Evolutionary conservation across 805 yeast species (phyloP).

Genomic region (Pichia kluyveri): DNA sequence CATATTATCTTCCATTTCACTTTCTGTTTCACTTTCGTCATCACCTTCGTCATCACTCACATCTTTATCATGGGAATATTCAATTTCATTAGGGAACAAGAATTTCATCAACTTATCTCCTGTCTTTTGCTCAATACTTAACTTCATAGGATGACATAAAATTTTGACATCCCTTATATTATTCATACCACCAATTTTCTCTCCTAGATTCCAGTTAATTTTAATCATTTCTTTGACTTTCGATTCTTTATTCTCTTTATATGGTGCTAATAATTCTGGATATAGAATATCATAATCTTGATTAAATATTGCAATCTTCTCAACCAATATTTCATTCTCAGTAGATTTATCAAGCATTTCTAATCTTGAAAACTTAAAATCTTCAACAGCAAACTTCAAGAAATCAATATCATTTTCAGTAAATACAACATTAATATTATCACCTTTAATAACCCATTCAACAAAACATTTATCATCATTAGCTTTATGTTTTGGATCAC

Average conservation of each 20-base stretch:
- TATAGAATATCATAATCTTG: slow-evolving; percentile 46
- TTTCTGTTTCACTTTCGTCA: neutral
- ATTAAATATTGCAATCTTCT: slow-evolving; percentile 62
- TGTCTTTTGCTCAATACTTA: slow-evolving; percentile 66
- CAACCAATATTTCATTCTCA: slow-evolving; percentile 48
- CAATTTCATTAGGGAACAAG: slow-evolving; percentile 45
- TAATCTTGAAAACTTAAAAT: slow-evolving; percentile 50
- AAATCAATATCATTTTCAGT: slow-evolving; percentile 49
- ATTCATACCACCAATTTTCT: slow-evolving; percentile 87
- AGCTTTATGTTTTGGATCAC: slow-evolving; percentile 20
- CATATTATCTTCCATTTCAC: neutral
- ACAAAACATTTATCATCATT: slow-evolving; percentile 17
- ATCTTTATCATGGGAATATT: neutral
- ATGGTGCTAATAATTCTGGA: slow-evolving; percentile 64
- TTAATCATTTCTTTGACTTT: slow-evolving; percentile 28
- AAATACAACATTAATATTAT: slow-evolving; percentile 63
- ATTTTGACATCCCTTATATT: slow-evolving; percentile 60
- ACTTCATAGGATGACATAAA: slow-evolving; percentile 52
- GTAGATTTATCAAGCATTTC: slow-evolving; percentile 63
- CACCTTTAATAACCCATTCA: slow-evolving; percentile 59
- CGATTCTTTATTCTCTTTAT: slow-evolving; percentile 4
- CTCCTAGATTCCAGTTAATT: slow-evolving; percentile 68
- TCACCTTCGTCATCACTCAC: neutral
- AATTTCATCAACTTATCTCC: slow-evolving; percentile 56
- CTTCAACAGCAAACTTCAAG: slow-evolving; percentile 58